Conservation (phyloP, 441 rosid species). For the Pelargonium citronellum region DNA sequence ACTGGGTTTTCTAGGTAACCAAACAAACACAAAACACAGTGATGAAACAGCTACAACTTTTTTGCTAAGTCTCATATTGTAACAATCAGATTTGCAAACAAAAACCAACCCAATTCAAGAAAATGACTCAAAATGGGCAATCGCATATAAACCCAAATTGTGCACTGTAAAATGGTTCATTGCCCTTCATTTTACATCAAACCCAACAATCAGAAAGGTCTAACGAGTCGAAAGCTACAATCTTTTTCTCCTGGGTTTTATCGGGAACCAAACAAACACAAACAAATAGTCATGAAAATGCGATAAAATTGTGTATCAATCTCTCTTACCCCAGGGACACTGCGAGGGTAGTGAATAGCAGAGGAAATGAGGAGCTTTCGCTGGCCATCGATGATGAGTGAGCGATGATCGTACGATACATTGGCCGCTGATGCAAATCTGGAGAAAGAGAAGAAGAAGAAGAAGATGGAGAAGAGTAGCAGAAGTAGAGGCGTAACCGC, state of each 20-base stretch:
- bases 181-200: neutral
- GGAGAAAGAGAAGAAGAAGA: slow-evolving; percentile 18
- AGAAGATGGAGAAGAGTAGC: neutral
- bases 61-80: neutral
- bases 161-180: neutral
- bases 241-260: neutral
- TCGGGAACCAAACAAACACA: slow-evolving; percentile 1
- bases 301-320: too few relatives aligned
- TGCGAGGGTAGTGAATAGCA: slow-evolving; percentile 92
- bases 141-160: neutral
- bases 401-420: slow-evolving; percentile 73
- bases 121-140: neutral
- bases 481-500: neutral
- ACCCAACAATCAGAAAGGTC: slow-evolving; percentile 1
- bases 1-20: neutral
- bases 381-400: slow-evolving; percentile 66
- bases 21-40: neutral
- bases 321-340: slow-evolving; percentile 70
- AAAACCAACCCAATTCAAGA: neutral
- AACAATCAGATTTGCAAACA: neutral
- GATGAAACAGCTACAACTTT: too few relatives aligned
- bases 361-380: slow-evolving; percentile 86
- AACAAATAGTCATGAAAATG: too few relatives aligned
- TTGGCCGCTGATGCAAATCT: slow-evolving; percentile 30
- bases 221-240: neutral